Evolutionary conservation across 768 basidiomycete genomes (phyloP).

Genomic region (Tulasnella sp.): DNA sequence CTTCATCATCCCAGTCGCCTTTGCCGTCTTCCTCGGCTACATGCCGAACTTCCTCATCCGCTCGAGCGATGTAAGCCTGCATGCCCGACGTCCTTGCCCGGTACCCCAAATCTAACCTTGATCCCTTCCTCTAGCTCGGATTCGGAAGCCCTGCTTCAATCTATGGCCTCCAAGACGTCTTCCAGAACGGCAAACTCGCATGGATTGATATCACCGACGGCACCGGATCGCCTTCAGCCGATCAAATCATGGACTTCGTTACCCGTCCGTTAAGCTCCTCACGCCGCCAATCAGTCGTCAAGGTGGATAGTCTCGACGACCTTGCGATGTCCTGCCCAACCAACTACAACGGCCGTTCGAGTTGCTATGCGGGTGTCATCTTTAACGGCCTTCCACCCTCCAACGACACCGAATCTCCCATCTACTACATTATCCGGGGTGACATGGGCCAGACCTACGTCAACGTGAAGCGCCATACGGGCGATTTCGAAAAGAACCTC

Average conservation of each 20-base stretch:
- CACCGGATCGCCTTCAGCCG: constrained; percentile 40
- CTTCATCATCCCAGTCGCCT: constrained; percentile 21
- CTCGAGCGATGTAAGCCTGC: constrained; percentile 13
- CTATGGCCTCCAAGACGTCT: constrained; percentile 14
- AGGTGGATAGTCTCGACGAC: constrained; percentile 36
- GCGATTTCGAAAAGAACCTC: constrained; percentile 56
- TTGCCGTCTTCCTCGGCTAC: constrained; percentile 22
- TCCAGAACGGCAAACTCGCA: constrained; percentile 16
- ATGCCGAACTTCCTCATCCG: constrained; percentile 17
- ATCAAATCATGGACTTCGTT: constrained; percentile 48
- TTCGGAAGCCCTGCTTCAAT: constrained; percentile 19
- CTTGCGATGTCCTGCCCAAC: constrained; percentile 52
- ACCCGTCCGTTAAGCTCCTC: constrained; percentile 38
- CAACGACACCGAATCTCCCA: constrained; percentile 32
- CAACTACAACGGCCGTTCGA: constrained; percentile 59
- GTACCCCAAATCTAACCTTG: constrained; percentile 16
- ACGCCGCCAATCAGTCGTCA: constrained; percentile 40
- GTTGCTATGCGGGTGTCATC: constrained; percentile 56
- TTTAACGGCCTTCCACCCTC: constrained; percentile 33
- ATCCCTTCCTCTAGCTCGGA: constrained; percentile 20
- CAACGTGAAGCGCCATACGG: constrained; percentile 51
- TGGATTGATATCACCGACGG: constrained; percentile 63
- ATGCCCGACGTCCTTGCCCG: not conserved
- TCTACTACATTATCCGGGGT: constrained; percentile 56
- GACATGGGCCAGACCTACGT: constrained; percentile 55